A percentile compares a stretch with the other conserved stretches of the same genome.
Evolutionary conservation across 2,329 filamentous ascomycete genomes (phyloP).

Genomic region (Scolecobasidium constrictum): DNA sequence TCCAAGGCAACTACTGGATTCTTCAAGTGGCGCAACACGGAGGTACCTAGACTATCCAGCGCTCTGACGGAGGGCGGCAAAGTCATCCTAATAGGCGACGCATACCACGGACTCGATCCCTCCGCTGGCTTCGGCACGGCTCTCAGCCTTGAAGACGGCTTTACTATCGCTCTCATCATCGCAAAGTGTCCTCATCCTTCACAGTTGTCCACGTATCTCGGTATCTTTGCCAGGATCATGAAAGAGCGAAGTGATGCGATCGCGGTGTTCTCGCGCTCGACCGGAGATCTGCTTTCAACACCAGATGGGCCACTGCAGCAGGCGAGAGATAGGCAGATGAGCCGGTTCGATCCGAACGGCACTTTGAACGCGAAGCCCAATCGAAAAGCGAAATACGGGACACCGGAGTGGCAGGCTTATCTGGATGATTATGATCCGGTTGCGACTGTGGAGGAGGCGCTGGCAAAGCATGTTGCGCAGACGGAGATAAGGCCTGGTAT

Average conservation of each 20-base stretch:
- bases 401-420: slow-evolving; percentile 2
- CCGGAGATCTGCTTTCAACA: not conserved
- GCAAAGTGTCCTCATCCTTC: not conserved
- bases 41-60: slow-evolving; percentile 3
- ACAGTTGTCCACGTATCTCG: not conserved
- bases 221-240: not conserved
- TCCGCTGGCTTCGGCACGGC: not conserved
- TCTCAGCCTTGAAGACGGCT: slow-evolving; percentile 8
- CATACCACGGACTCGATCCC: slow-evolving; percentile 6
- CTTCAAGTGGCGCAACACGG: slow-evolving; percentile 5
- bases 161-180: not conserved
- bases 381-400: not conserved
- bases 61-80: slow-evolving; percentile 1
- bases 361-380: not conserved
- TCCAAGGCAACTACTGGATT: not conserved
- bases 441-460: not conserved
- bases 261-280: not conserved
- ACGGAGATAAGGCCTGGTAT: too few species aligned
- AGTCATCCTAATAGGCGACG: slow-evolving; percentile 8
- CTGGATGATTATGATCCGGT: slow-evolving; percentile 1
- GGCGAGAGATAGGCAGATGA: not conserved
- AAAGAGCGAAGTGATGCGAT: not conserved
- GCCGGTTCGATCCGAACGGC: not conserved
- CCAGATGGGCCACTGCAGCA: slow-evolving; percentile 3
- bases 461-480: too few species aligned